phyloP scores from a whole-genome alignment of 805 yeast genomes.

The Ogataea trehalophila region DNA sequence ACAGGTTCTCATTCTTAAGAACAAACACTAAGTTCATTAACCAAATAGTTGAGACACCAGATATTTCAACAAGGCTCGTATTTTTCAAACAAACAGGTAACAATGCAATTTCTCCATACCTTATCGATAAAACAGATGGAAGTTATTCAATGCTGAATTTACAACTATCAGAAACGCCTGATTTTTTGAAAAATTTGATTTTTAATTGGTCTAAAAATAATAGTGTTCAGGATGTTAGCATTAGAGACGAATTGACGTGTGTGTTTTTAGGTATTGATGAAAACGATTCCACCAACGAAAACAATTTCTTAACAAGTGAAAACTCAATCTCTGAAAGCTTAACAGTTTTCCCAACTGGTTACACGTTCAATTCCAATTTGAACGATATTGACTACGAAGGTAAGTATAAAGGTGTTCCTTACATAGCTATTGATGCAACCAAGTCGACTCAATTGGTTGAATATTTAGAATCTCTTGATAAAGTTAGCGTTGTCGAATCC shows the following conservation, averaged over 20 bases:
- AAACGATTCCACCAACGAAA: slow-evolving; percentile 20
- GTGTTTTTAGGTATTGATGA: slow-evolving; percentile 51
- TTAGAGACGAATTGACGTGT: slow-evolving; percentile 20
- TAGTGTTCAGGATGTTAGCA: background rate
- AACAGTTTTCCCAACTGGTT: slow-evolving; percentile 6
- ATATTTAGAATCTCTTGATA: slow-evolving; percentile 3
- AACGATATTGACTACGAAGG: background rate
- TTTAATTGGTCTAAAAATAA: slow-evolving; percentile 21
- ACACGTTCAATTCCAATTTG: too few species aligned
- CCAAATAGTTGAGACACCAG: slow-evolving; percentile 3
- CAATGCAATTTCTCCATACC: slow-evolving; percentile 16
- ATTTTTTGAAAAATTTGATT: slow-evolving; percentile 9
- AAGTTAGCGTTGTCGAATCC: slow-evolving; percentile 1
- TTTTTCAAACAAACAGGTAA: slow-evolving; percentile 33
- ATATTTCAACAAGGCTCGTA: slow-evolving; percentile 41
- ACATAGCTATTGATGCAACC: slow-evolving; percentile 57
- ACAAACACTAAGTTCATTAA: slow-evolving; percentile 47
- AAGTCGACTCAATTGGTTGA: slow-evolving; percentile 16
- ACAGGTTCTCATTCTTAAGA: slow-evolving; percentile 61
- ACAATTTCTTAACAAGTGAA: slow-evolving; percentile 7
- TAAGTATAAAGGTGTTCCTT: slow-evolving; percentile 47
- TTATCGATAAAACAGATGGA: slow-evolving; percentile 3
- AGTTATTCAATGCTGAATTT: slow-evolving; percentile 8
- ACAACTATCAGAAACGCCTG: slow-evolving; percentile 11
- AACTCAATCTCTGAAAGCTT: background rate